Evolutionary conservation across 495 filamentous ascomycete genomes (phyloP).

Genomic region (Tuber microsphaerosporum): DNA sequence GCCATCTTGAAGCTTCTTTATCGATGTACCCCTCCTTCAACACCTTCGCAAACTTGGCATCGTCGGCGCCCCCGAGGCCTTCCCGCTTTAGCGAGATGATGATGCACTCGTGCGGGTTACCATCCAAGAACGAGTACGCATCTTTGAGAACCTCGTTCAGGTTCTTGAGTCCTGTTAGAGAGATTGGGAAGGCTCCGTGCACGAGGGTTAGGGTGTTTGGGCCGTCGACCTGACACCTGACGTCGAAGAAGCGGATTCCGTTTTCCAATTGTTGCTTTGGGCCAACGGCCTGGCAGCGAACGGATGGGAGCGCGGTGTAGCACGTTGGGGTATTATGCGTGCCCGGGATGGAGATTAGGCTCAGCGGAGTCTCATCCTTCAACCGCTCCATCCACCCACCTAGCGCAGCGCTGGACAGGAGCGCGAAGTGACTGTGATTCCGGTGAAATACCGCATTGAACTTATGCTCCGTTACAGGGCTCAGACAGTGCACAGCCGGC

Average conservation of each 20-base stretch:
- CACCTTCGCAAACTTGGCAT: constrained; percentile 62
- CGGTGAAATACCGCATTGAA: constrained; percentile 70
- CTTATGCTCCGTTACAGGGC: constrained; percentile 44
- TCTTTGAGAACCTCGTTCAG: constrained; percentile 64
- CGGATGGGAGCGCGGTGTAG: constrained; percentile 76
- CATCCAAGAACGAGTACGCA: constrained; percentile 65
- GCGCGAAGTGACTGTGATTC: constrained; percentile 57
- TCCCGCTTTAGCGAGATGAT: constrained; percentile 89
- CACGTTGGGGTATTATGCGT: constrained; percentile 91
- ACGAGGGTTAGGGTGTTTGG: constrained; percentile 59
- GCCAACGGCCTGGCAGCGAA: constrained; percentile 81
- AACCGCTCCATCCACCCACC: constrained; percentile 74
- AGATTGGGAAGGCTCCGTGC: constrained; percentile 72
- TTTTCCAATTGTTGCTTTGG: constrained; percentile 73
- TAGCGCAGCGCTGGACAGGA: constrained; percentile 67
- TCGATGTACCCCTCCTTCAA: constrained; percentile 63
- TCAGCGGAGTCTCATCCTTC: constrained; percentile 60
- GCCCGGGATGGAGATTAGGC: constrained; percentile 81
- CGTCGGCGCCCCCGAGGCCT: constrained; percentile 69
- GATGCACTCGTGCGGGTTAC: constrained; percentile 70
- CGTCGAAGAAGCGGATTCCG: constrained; percentile 90
- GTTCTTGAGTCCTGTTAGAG: constrained; percentile 58
- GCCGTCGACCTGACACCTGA: constrained; percentile 58
- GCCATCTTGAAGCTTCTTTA: constrained; percentile 59
- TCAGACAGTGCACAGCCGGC: constrained; percentile 40